Base-by-base conservation (phyloP, 306 rosid genomes). In the Amphicarpaea edgeworthii region DNA sequence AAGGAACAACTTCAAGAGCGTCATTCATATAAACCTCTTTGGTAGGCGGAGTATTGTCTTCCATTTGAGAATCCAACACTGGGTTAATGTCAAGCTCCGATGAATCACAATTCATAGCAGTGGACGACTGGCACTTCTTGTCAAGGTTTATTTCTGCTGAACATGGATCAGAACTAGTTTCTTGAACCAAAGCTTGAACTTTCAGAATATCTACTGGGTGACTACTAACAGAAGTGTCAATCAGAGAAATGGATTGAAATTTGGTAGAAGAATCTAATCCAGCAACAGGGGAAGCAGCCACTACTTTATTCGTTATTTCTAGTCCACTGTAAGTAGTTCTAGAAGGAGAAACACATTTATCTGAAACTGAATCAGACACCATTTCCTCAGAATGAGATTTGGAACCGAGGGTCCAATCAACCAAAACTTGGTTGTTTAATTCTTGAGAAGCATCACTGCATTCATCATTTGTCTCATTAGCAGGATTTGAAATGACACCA, bases 361-460 rank as follows among this genome's bases (percentile, higher is more conserved):
- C 83, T 42, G 86, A 76, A 71, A 73, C 26, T 28, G 81, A 75
- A 34, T 72, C 78, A 78, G 79, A 74, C 38, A 65, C 58, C 75
- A 72, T 68, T 45, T 82, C 84, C 66, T 72, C 82, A 14, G 82
- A 81, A 71, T 60, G 73, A 74, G 82, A 83, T 34, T 82, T 87
- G 61, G 85, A 81, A 58, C 54, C 47, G 21, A 54, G 4, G 12
- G 78, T 70, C 64, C 37, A 54, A 38, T 50, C 79, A 42, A 75
- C 73, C 72, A 76, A 60, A 51, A 30, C 74, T 12, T 77, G 61
- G 59, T 75, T 51, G 60, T 85, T 63, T 12, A 59, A 67, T 68
- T 87, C 86, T 59, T 78, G 83, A 73, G 84, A 76, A 53, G 86
- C 86, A 80, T 85, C 83, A 50, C 80, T 85, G 20, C 47, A 77